Evolutionary conservation across 768 basidiomycete species (phyloP).

Genomic region (Amanita muscaria): DNA sequence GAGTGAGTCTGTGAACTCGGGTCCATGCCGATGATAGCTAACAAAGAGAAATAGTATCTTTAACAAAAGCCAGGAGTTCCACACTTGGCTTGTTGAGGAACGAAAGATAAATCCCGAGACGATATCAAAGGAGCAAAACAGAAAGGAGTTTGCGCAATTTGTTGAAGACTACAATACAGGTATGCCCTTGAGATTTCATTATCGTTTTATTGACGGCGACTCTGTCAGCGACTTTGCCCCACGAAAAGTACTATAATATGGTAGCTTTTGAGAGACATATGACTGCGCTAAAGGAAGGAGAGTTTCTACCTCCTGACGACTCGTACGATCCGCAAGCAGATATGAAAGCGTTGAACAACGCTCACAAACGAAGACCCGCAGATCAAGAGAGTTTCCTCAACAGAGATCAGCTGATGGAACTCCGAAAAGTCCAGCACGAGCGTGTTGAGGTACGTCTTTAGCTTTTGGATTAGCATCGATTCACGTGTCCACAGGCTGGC

Average conservation of each 20-base stretch:
- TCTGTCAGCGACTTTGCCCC: constrained; percentile 74
- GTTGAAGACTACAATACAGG: constrained; percentile 83
- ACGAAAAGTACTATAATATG: constrained; percentile 95
- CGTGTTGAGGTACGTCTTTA: constrained; percentile 55
- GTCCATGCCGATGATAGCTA: not conserved
- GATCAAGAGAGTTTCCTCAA: constrained; percentile 71
- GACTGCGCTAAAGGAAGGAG: constrained; percentile 77
- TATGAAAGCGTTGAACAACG: constrained; percentile 63
- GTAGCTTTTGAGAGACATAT: constrained; percentile 77
- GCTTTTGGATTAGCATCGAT: not conserved
- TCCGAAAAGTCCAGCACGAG: constrained; percentile 80
- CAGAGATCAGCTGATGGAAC: constrained; percentile 72
- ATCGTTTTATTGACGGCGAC: not conserved
- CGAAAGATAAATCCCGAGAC: constrained; percentile 87
- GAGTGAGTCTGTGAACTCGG: constrained; percentile 47
- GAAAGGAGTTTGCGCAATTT: constrained; percentile 77
- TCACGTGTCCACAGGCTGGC: constrained; percentile 58
- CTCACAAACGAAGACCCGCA: constrained; percentile 57
- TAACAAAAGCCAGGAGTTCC: constrained; percentile 78
- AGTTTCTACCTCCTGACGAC: constrained; percentile 68
- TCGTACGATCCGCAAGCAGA: constrained; percentile 80
- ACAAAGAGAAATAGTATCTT: constrained; percentile 50
- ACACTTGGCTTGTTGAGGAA: constrained; percentile 90
- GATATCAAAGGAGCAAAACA: constrained; percentile 74
- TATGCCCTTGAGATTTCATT: constrained; percentile 18